phyloP scores from a whole-genome alignment of 176 grass and related monocot genomes.

The Carex scoparia region DNA sequence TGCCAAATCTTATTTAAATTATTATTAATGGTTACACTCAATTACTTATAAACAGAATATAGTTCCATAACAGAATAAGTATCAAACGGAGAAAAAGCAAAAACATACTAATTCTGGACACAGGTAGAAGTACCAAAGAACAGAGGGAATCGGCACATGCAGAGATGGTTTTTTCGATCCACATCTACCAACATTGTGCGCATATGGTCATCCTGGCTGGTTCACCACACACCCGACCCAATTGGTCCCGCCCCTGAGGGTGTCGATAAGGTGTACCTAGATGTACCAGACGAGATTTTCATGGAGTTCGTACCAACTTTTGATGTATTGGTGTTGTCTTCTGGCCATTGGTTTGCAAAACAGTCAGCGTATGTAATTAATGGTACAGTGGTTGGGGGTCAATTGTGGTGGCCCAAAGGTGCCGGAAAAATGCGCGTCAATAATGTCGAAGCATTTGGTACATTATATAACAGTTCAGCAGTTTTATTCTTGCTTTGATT shows the following conservation, averaged over 20 bases:
- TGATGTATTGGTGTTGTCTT: slow-evolving; percentile 81
- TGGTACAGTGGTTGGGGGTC: slow-evolving; percentile 59
- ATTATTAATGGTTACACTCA: not conserved
- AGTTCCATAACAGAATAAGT: not conserved
- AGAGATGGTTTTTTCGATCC: slow-evolving; percentile 71
- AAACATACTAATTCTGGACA: slow-evolving; percentile 5
- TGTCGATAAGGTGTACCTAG: slow-evolving; percentile 76
- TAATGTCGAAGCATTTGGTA: slow-evolving; percentile 68
- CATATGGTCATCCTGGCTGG: slow-evolving; percentile 93
- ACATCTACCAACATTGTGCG: slow-evolving; percentile 63
- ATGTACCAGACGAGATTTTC: slow-evolving; percentile 74
- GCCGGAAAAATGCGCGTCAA: slow-evolving; percentile 67
- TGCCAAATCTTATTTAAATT: not conserved
- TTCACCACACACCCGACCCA: slow-evolving; percentile 49
- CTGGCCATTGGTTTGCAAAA: slow-evolving; percentile 94
- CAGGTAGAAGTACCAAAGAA: slow-evolving; percentile 77
- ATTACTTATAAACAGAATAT: not conserved
- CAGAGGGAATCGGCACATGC: slow-evolving; percentile 58
- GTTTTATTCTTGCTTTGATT: not conserved
- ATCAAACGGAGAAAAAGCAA: not conserved
- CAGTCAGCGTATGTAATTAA: slow-evolving; percentile 63
- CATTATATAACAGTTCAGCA: not conserved
- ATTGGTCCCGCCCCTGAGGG: slow-evolving; percentile 53
- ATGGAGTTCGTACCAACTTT: slow-evolving; percentile 68
- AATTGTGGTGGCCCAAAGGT: slow-evolving; percentile 76